These are phyloP conservation scores for Candolleomyces efflorescens DNA, from an alignment of 768 basidiomycete genomes.

Conservation along the genomic window DNA sequence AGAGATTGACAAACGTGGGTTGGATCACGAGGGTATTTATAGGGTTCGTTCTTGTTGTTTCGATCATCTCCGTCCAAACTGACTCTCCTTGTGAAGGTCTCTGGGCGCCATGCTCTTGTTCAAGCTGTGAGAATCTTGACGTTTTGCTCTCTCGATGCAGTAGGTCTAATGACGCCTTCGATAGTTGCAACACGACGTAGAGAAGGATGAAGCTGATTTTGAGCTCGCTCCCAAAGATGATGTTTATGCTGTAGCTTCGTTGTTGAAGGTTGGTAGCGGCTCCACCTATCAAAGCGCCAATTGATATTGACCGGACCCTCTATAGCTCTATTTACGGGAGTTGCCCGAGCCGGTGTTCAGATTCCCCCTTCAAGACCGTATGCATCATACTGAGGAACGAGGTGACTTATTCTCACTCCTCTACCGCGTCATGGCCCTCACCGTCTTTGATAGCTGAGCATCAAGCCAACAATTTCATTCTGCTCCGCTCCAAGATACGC, in stretches of 20 bases:
- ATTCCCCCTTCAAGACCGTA: slow-evolving; percentile 73
- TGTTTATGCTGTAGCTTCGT: slow-evolving; percentile 75
- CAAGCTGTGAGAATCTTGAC: slow-evolving; percentile 54
- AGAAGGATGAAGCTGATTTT: slow-evolving; percentile 76
- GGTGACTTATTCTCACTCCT: slow-evolving; percentile 38
- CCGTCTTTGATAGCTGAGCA: slow-evolving; percentile 54
- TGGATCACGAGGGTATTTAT: slow-evolving; percentile 79
- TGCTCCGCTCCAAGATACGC: slow-evolving; percentile 85
- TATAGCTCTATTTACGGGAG: slow-evolving; percentile 75
- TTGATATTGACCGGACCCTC: slow-evolving; percentile 9
- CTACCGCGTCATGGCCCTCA: background rate
- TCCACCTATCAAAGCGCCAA: background rate
- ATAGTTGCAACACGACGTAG: slow-evolving; percentile 82
- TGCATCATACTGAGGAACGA: slow-evolving; percentile 74
- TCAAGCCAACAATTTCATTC: slow-evolving; percentile 59
- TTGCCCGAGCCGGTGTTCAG: slow-evolving; percentile 88
- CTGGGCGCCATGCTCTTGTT: slow-evolving; percentile 80
- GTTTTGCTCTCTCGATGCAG: no score
- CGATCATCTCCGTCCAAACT: background rate
- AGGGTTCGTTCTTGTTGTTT: slow-evolving; percentile 29
- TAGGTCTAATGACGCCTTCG: background rate
- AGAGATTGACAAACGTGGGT: slow-evolving; percentile 77
- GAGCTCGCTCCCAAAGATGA: slow-evolving; percentile 75
- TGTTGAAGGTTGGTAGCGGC: slow-evolving; percentile 64
- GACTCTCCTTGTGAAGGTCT: slow-evolving; percentile 45